Base-by-base conservation (phyloP, 2,329 filamentous ascomycete genomes). In the Neofusicoccum sp. region DNA sequence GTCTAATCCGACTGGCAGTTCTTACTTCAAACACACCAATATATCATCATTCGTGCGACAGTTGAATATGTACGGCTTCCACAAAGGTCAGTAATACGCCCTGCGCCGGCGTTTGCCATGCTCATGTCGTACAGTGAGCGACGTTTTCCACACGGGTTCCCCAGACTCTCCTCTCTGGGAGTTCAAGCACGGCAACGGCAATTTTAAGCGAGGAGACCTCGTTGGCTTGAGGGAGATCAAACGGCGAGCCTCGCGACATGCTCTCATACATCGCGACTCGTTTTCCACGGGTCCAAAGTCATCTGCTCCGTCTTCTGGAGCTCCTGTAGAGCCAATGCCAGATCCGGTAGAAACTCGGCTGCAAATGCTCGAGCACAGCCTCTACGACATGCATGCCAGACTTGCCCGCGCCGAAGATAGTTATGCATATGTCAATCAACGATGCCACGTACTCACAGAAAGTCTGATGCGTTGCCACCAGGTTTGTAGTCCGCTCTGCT, bases 21-120 rank as follows among this genome's bases (percentile, higher is more conserved):
- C 96, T 86, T 99, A 99, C 76, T 99, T 99, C 77, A 99, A 99
- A 74, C 95, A 99, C 76, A 99, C 94, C 69, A 99, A 99, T 74
- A 97, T 98, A 65, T 98, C 95, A 9, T 98, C 95, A 1, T 99
- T 99, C 76, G 95, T 99, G 56, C 88, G 95, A 54, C 95, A 99
- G 79, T 80, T 99, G 56, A 99, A 99, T 75, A 99, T 99, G 95
- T 99, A 99, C 71, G 95, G 95, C 6, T 99, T 99, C 77, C 95
- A 99, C 76, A 99, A 99, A 90, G 93, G 93, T 96, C 39, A 14
- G 37, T 45, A 41, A 12, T 34, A 8, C 36, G n/a, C 48, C 39
- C 4, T 22, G 28, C 52, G 12, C 33, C 29, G 54, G 3, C 14
- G 49, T 44, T 33, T 41, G 39, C 58, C 12, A 28, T 37, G 45